Conservation (phyloP, 106 monocot species). For the Dactylorhiza incarnata region DNA sequence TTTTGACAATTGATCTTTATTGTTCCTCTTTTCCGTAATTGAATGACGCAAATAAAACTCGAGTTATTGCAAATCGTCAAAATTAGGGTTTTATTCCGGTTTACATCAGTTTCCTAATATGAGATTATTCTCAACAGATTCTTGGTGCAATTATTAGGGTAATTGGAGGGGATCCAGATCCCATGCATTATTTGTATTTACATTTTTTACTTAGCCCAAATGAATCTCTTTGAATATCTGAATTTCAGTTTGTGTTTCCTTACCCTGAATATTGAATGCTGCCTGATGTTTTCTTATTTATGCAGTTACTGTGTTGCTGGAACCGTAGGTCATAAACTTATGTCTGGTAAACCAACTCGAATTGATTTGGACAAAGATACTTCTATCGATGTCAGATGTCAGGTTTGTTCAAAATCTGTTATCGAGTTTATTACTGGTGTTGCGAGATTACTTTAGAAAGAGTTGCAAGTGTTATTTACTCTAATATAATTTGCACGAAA, state of each 20-base stretch:
- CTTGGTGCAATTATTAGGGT: no score
- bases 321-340: slow-evolving; percentile 88
- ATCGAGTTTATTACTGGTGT: not conserved
- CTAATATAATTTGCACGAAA: not conserved
- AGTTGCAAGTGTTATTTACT: not conserved
- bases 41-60: no score
- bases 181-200: no score
- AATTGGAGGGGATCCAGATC: no score
- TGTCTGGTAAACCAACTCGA: slow-evolving; percentile 92
- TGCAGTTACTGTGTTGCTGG: slow-evolving; percentile 94
- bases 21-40: no score
- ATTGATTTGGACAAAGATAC: slow-evolving; percentile 83
- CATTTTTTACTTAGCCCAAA: no score
- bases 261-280: not conserved
- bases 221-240: not conserved
- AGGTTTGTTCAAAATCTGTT: slow-evolving; percentile 33
- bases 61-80: no score
- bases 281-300: not conserved
- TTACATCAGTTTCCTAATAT: no score
- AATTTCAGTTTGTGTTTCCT: not conserved
- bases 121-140: no score
- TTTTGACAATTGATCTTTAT: no score
- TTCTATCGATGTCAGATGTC: slow-evolving; percentile 76
- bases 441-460: not conserved
- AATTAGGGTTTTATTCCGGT: no score